These are phyloP conservation scores for Pyrenochaeta sp. DNA, from an alignment of 2,329 filamentous ascomycete genomes.

Conservation along the genomic window DNA sequence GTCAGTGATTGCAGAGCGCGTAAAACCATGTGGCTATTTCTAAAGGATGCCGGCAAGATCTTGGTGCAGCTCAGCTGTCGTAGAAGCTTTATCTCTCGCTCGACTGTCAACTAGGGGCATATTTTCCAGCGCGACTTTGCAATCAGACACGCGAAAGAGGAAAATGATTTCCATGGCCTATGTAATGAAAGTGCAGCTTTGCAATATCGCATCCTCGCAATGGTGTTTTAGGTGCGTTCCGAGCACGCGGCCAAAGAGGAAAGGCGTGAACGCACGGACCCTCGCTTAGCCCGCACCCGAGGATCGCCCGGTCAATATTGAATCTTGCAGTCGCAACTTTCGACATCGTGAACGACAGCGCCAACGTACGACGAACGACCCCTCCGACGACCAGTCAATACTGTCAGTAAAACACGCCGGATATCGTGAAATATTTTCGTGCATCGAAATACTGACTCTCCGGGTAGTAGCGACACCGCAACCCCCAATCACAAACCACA, in stretches of 20 bases:
- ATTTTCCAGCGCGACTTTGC: too few relatives aligned
- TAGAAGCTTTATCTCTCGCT: too few relatives aligned
- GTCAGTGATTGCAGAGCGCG: too few relatives aligned
- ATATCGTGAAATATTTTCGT: not conserved
- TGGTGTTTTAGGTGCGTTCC: not conserved
- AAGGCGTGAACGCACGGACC: slow-evolving; percentile 1
- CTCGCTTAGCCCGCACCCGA: slow-evolving; percentile 38
- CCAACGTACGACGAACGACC: slow-evolving; percentile 37
- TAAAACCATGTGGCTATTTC: not conserved
- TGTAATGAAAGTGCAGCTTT: too few relatives aligned
- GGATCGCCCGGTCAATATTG: slow-evolving; percentile 37
- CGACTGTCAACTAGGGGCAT: too few relatives aligned
- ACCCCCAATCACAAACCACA: slow-evolving; percentile 50
- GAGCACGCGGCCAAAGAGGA: not conserved
- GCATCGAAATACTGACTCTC: slow-evolving; percentile 20
- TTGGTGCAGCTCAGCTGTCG: slow-evolving; percentile 1
- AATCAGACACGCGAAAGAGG: too few relatives aligned
- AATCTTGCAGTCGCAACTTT: slow-evolving; percentile 21
- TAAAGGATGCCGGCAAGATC: not conserved
- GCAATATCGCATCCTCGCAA: too few relatives aligned
- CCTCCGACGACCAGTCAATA: slow-evolving; percentile 35
- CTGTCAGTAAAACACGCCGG: slow-evolving; percentile 26
- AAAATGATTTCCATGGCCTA: too few relatives aligned
- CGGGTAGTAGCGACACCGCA: slow-evolving; percentile 32
- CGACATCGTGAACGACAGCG: slow-evolving; percentile 37